A percentile compares a stretch with the other conserved stretches of the same genome.
Conservation (phyloP, 208 protist species). For the Acanthamoeba rhysodes region DNA sequence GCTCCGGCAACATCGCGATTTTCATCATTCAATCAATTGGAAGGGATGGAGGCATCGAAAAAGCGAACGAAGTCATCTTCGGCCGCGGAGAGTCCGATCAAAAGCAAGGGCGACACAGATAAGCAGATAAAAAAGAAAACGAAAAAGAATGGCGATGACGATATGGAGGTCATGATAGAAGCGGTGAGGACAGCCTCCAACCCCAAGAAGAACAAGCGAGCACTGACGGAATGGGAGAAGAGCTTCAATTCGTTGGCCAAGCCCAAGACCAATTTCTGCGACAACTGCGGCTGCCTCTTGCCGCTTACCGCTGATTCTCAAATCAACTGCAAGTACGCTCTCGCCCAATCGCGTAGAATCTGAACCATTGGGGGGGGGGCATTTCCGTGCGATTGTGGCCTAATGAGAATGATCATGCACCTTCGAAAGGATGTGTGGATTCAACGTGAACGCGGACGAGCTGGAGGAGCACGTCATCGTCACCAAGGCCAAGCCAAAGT, state of each 20-base stretch:
- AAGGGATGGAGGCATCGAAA: too few relatives aligned
- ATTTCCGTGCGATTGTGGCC: background rate
- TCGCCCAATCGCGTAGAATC: background rate
- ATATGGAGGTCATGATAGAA: background rate
- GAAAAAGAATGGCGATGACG: slow-evolving; percentile 9
- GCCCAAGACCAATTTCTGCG: slow-evolving; percentile 65
- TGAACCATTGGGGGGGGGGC: background rate
- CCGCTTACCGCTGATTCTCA: slow-evolving; percentile 20
- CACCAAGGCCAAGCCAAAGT: slow-evolving; percentile 55
- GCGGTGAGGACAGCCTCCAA: background rate
- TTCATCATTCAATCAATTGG: too few relatives aligned
- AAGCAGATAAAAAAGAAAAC: background rate
- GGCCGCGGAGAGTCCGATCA: too few relatives aligned
- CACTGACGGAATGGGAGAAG: background rate
- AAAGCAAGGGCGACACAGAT: background rate
- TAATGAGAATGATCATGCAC: background rate
- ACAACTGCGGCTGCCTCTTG: slow-evolving; percentile 16
- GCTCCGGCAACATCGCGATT: too few relatives aligned
- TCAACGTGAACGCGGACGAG: slow-evolving; percentile 6
- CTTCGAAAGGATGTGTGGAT: slow-evolving; percentile 28
- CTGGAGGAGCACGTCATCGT: slow-evolving; percentile 31
- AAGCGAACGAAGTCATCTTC: too few relatives aligned
- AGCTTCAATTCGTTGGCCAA: slow-evolving; percentile 59
- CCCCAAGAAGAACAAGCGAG: background rate
- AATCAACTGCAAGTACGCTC: slow-evolving; percentile 35